Evolutionary conservation across 1,139 yeast genomes (phyloP), one percentile per base, ranked within the genome.

Genomic region (Yamadazyma mexicana): DNA sequence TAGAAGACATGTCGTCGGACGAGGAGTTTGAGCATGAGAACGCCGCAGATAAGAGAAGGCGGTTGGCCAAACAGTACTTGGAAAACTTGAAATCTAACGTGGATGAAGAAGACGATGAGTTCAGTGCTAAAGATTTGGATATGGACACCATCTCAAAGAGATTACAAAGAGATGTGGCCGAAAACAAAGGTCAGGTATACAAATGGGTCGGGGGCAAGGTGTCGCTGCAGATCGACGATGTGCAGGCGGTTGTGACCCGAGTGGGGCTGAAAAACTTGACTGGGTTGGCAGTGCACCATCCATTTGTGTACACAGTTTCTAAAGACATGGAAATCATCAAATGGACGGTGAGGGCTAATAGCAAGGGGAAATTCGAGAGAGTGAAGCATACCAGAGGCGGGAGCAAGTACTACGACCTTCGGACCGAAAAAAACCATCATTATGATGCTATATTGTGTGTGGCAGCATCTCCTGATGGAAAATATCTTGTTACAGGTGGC

Each of bases 111-210:
- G 73, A 62, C 20, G 78, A 75, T 23, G 89, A 84, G 32, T 88
- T 88, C 53, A 95, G 88, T 67, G 97, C 98, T n/a, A 80, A 82
- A 50, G 96, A 91, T 53, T 66, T 92, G 52, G 98, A 92, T 61
- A 77, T 84, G 43, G 98, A 92, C 52, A 84, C 86, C 49, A 75
- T 92, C 40, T 77, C 91, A 4, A 73, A 86, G 34, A 75, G 98
- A 55, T 73, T 92, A 51, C 87, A 82, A 56, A 79, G 80, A 46
- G 98, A 92, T 56, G 96, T 87, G 34, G 96, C 96, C 1, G 96
- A 88, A 59, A 81, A 79, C 42, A 84, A 84, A 55, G 98, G 98
- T 27, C 79, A 79, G 50, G 77, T 89, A 16, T 91, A 84, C 60
- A 80, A 87, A 55, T 80, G 77, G 51, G 62, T 81, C 46, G 87